Base-by-base conservation (phyloP, 805 yeast genomes). In the Hanseniaspora hatyaiensis region DNA sequence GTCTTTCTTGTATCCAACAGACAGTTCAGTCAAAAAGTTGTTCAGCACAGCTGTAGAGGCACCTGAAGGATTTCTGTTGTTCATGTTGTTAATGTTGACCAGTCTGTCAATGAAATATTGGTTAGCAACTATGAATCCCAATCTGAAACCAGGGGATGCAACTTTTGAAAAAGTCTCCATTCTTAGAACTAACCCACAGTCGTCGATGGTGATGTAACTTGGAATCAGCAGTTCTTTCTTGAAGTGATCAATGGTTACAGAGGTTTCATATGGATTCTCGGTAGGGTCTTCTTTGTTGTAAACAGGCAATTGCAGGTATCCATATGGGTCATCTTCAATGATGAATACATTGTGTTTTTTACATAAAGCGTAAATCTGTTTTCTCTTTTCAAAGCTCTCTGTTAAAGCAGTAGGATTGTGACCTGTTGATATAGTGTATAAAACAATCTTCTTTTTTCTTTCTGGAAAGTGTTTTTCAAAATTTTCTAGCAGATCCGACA, bases 241-340 rank as follows among this genome's bases (percentile, higher is more conserved):
- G 50, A 73, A 79, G 23, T 70, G 69, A 23, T 73, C 68, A 19
- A 67, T 62, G 3, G 69, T 56, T 41, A 58, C 50, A 3, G 51
- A 46, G 11, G 55, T 59, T 13, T 60, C 50, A 43, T 62, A 60
- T 13, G 59, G 58, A 48, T 62, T 65, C 46, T 60, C 56, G 12
- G 53, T 53, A 29, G 61, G 63, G 4, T 56, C 34, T 18, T 43
- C 40, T 11, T 54, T 53, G 40, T 65, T 57, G 56, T 57, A 72
- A 8, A 66, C 60, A 6, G 76, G 73, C 53, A 75, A 64, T 36
- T 71, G 65, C 51, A 78, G 64, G 58, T 78, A 76, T 1, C 81
- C 81, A 57, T 79, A 79, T 2, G 85, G 84, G 62, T 78, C 84
- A 59, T 79, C 86, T 57, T 79, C 86, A 38, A 78, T 64, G 48